Base-by-base conservation (phyloP, 73 alveolate genomes). In the Symbiodinium pilosum region DNA sequence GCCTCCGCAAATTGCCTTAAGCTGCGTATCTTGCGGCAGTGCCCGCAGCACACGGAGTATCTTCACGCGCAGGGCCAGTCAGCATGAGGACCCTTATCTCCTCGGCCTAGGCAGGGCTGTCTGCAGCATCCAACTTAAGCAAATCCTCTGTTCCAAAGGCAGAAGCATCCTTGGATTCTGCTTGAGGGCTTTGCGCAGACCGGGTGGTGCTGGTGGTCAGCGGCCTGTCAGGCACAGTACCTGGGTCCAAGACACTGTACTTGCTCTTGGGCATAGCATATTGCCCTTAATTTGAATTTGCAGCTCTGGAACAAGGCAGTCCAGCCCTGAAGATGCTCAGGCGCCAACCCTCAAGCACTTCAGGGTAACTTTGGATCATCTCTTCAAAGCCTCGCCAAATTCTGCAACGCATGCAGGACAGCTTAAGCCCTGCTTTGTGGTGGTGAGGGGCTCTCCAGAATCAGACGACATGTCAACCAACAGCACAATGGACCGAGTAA, bases 291-390 rank as follows among this genome's bases (percentile, higher is more conserved):
- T 43, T 34, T 71, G 30, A n/a, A n/a, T n/a, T n/a, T n/a, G n/a
- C n/a, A n/a, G 36, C 34, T 38, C n/a, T 24, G 41, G 84, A 42
- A 77, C 28, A 51, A 38, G 54, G 41, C 34, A 38, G 20, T 5
- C 4, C 43, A 40, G 32, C 20, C 18, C 91, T 4, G 54, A 38
- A 41, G 30, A 36, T 6, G 54, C 47, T 43, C 21, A 39, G 64
- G 64, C 28, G 41, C 64, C 3, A 3, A 9, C 93, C 97, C n/a
- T 91, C 97, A 8, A 91, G 77, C 75, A 91, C 68, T 41, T 91
- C 97, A 36, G 97, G 81, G 40, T 91, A 91, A 83, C 97, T 91
- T 39, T 91, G 97, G 20, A 91, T 18, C 97, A 91, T 91, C 88
- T 91, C 97, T n/a, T 91, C 97, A 34, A 91, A 91, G 52, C 97